Conservation (phyloP, 2,329 filamentous ascomycete genomes). For the Curvularia verruculosa region DNA sequence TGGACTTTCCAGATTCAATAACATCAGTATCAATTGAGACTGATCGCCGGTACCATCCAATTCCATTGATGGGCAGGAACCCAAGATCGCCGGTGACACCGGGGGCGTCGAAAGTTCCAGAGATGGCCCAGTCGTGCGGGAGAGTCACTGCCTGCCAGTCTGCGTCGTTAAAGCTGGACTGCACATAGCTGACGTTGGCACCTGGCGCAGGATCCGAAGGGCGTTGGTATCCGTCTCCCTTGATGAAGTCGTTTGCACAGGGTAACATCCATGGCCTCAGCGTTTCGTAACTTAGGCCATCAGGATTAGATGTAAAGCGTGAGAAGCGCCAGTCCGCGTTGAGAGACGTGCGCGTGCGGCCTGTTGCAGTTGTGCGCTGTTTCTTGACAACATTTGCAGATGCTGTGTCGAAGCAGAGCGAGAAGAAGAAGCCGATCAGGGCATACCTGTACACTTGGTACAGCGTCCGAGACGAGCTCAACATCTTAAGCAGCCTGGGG, state of each 20-base stretch:
- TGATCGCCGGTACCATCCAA: slow-evolving; percentile 60
- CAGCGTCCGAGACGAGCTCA: slow-evolving; percentile 4
- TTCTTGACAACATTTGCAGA: slow-evolving; percentile 14
- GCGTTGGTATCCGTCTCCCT: slow-evolving; percentile 39
- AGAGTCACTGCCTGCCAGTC: slow-evolving; percentile 52
- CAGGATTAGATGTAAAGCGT: slow-evolving; percentile 47
- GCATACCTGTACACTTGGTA: slow-evolving; percentile 12
- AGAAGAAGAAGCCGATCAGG: slow-evolving; percentile 20
- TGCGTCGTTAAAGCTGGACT: slow-evolving; percentile 49
- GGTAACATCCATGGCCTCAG: slow-evolving; percentile 54
- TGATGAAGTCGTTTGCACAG: slow-evolving; percentile 52
- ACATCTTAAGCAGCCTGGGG: slow-evolving; percentile 2
- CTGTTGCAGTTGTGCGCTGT: slow-evolving; percentile 6
- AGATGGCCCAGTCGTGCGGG: slow-evolving; percentile 60
- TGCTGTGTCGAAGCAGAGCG: slow-evolving; percentile 8
- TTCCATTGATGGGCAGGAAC: slow-evolving; percentile 58
- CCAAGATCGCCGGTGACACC: slow-evolving; percentile 50
- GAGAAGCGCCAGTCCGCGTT: slow-evolving; percentile 51
- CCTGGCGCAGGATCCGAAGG: slow-evolving; percentile 40
- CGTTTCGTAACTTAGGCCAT: slow-evolving; percentile 46
- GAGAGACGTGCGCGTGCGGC: slow-evolving; percentile 42
- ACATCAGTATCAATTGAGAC: slow-evolving; percentile 38
- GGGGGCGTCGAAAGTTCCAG: slow-evolving; percentile 51
- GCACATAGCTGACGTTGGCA: slow-evolving; percentile 42
- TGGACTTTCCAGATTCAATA: slow-evolving; percentile 44